Percentiles rank a stretch among this genome's conserved stretches.
Evolutionary conservation across 2,329 filamentous ascomycete species (phyloP).

Genomic region (Botryotinia narcissicola): DNA sequence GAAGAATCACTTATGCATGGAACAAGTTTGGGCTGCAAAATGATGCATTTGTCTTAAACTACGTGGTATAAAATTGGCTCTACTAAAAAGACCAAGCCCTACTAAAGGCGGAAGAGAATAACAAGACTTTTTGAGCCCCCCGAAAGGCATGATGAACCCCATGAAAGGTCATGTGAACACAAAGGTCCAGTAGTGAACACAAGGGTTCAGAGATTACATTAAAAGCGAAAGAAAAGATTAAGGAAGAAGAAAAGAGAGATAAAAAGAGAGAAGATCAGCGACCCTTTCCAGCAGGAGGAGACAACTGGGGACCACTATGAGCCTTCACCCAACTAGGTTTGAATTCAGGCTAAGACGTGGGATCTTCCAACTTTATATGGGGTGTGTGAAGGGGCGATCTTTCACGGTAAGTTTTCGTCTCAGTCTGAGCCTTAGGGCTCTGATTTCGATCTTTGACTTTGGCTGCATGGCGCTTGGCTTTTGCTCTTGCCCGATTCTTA

Average conservation of each 20-base stretch:
- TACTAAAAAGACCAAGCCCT: neutral
- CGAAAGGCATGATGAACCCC: neutral
- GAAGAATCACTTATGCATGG: neutral
- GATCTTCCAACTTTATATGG: neutral
- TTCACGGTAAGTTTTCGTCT: neutral
- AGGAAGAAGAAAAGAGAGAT: neutral
- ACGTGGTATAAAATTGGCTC: neutral
- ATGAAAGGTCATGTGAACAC: neutral
- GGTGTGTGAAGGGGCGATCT: neutral
- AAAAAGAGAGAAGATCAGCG: neutral
- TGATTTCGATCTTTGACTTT: neutral
- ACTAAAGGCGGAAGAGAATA: neutral
- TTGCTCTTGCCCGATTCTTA: neutral
- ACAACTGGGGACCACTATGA: neutral
- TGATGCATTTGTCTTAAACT: neutral
- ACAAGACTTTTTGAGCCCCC: neutral
- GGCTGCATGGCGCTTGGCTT: neutral
- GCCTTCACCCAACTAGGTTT: no score
- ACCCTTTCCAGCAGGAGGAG: neutral
- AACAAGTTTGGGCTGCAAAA: neutral
- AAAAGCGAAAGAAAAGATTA: neutral
- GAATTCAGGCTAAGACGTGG: neutral
- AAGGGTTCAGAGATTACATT: neutral
- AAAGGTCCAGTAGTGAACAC: neutral
- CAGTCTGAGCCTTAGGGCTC: neutral